Evolutionary conservation across 768 basidiomycete genomes (phyloP), one percentile per base, ranked within the genome.

Genomic region (Psilocybe sp.): DNA sequence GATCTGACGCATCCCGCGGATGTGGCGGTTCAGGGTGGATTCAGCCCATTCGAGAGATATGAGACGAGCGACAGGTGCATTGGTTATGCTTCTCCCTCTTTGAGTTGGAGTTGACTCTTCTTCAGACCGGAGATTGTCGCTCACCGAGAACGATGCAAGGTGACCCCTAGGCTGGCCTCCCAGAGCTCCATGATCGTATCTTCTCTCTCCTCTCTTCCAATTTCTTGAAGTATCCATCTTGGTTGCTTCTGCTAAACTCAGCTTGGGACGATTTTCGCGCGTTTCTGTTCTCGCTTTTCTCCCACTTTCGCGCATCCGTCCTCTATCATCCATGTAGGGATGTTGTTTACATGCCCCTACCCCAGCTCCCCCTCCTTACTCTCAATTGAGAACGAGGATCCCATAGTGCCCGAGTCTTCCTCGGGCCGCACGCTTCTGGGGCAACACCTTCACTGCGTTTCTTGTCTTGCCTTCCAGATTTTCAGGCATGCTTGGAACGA

Each of bases 21-120:
- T 19, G 55, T 65, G 15, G 70, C 70, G 2, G 69, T 73, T 1
- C 67, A 73, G 59, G 56, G 8, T 74, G 73, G 72, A 74, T 74
- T 35, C 51, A 60, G 5, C 72, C 72, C 5, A 72, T 74, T 23
- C 62, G 71, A 5, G 49, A 66, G 18, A 63, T 75, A 71, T 47
- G 57, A 65, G 45, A 69, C 64, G 2, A 54, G 52, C 4, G 44
- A 20, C 4, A 45, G 57, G 57, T 58, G 9, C 8, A 44, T 50
- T 6, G 6, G 4, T 18, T 15, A 5, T 49, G 9, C 15, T 34
- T 28, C 16, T 14, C 39, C 15, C 23, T 11, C 19, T 3, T 19
- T 50, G 0, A 46, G n/a, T 44, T 38, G 5, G 7, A 5, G 34
- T 31, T 31, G 11, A 19, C 11, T 13, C n/a, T n/a, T 32, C 14